A percentile compares a stretch with the other conserved stretches of the same genome.
Conservation (phyloP, 2,329 filamentous ascomycete species). For the Cadophora gregata region DNA sequence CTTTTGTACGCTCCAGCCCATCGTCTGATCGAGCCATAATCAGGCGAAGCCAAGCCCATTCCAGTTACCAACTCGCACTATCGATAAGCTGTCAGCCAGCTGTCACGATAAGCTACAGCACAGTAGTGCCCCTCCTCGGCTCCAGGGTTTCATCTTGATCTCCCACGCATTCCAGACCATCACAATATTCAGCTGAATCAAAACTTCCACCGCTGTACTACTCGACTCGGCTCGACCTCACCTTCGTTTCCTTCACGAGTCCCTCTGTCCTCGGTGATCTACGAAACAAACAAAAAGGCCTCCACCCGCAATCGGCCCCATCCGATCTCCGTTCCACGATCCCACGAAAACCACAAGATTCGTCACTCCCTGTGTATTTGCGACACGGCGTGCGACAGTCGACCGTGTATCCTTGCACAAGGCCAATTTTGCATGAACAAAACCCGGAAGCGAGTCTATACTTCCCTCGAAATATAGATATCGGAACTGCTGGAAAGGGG, state of each 20-base stretch:
- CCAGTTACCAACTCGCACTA: not conserved
- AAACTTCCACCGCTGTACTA: not conserved
- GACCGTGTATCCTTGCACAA: conserved; percentile 10
- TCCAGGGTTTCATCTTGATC: not conserved
- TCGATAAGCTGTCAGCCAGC: conserved; percentile 12
- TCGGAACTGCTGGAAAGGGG: conserved; percentile 25
- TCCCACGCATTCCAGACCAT: not conserved
- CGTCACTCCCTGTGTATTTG: conserved; percentile 16
- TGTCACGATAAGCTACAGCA: not conserved
- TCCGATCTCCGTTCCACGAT: conserved; percentile 7
- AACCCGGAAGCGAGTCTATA: conserved; percentile 11
- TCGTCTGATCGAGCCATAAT: conserved; percentile 12
- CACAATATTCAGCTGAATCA: not conserved
- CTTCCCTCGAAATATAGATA: not conserved
- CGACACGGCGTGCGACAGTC: conserved; percentile 22
- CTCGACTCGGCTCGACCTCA: not conserved
- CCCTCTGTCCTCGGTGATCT: not conserved
- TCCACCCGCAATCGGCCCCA: not conserved
- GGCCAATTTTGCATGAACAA: conserved; percentile 15
- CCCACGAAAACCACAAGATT: conserved; percentile 11
- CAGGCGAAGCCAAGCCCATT: not conserved
- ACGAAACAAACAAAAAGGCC: not conserved
- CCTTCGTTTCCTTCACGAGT: not conserved
- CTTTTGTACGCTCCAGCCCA: not conserved
- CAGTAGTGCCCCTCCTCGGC: not conserved